Conservation (phyloP, 352 stramenopile species). For the Thalassiosira exigua region DNA sequence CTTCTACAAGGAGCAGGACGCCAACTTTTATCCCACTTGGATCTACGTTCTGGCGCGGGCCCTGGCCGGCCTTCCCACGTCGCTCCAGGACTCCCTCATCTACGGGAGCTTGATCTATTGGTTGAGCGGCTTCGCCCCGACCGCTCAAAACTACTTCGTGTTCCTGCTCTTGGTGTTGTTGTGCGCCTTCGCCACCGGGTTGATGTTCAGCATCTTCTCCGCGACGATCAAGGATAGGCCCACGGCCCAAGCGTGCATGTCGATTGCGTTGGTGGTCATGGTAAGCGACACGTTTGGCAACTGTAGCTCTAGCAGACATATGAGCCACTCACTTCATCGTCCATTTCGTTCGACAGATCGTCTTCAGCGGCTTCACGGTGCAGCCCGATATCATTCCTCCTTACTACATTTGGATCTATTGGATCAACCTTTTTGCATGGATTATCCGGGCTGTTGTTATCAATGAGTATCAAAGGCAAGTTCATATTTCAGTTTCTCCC, state of each 20-base stretch:
- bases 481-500: constrained; percentile 46
- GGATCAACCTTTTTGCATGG: constrained; percentile 70
- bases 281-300: too few species aligned
- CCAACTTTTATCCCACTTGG: constrained; percentile 85
- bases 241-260: constrained; percentile 59
- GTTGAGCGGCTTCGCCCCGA: constrained; percentile 66
- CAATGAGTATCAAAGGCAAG: constrained; percentile 66
- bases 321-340: too few species aligned
- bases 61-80: constrained; percentile 65
- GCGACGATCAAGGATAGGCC: constrained; percentile 62
- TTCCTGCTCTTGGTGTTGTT: constrained; percentile 66
- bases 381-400: constrained; percentile 46
- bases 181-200: constrained; percentile 46
- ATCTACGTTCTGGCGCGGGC: constrained; percentile 77
- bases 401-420: constrained; percentile 78
- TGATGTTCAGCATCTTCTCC: constrained; percentile 72
- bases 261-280: constrained; percentile 56
- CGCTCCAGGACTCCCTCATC: constrained; percentile 69
- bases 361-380: constrained; percentile 69
- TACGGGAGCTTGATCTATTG: constrained; percentile 81
- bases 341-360: constrained; percentile 6
- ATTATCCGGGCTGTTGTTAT: constrained; percentile 68
- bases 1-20: constrained; percentile 86
- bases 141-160: constrained; percentile 69
- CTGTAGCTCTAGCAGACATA: too few species aligned